Base-by-base conservation (phyloP, 2,329 filamentous ascomycete genomes). In the Aspergillus japonicus region DNA sequence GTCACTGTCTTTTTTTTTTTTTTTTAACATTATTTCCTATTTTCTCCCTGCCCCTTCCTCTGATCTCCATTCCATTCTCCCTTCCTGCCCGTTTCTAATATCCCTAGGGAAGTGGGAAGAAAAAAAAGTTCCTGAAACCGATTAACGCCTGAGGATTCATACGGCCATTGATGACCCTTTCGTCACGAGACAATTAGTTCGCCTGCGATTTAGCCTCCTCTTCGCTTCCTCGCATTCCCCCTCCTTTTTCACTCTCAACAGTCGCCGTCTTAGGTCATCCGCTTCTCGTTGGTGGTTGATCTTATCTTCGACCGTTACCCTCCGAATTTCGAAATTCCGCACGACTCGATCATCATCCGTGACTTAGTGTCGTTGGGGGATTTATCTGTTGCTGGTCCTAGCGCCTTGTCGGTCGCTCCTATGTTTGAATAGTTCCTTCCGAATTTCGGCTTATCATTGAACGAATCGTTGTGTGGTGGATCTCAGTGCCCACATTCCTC, bases 401-500 rank as follows among this genome's bases (percentile, higher is more conserved):
- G 60, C 57, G 48, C 59, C 60, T 57, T 50, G 51, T 50, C 64
- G 63, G 62, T 69, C 67, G 66, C 66, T 70, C 67, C 64, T 70
- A 74, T 74, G 72, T 69, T 69, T 64, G 65, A 68, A 65, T 72
- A 73, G 69, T 61, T 62, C 61, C 61, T 66, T 33, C 63, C 55
- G 58, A 48, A 50, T 44, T 60, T 67, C 59, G 63, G 64, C 53
- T 60, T 66, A 50, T 63, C 57, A 62, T 64, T 65, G 59, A 64
- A 62, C 62, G 61, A 62, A 60, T 62, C 64, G 63, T 65, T 68
- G 64, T 69, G 68, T 69, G 70, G 68, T 69, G 65, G 66, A 64
- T 69, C 65, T 67, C 50, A 54, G 62, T 69, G 64, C 65, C 66
- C 71, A 71, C 70, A 73, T 73, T 72, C 68, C 62, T 68, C 66